Conservation (phyloP, 2,329 filamentous ascomycete species). For the Penicillium fuscoglaucum region DNA sequence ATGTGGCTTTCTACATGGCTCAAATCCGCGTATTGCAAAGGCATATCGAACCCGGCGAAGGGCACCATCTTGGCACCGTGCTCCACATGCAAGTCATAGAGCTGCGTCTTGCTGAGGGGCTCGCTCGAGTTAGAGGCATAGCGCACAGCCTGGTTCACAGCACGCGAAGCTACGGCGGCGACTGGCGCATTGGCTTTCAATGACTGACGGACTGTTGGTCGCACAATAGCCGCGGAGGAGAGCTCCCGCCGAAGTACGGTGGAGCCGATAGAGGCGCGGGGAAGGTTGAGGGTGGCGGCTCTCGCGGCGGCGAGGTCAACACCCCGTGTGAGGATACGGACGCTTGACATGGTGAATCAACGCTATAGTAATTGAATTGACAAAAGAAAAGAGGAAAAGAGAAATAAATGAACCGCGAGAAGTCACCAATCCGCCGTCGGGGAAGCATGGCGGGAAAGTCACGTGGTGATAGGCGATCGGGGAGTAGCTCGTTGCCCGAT, state of each 20-base stretch:
- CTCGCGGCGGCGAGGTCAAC: slow-evolving; percentile 32
- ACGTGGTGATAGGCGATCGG: slow-evolving; percentile 39
- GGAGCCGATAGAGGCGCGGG: slow-evolving; percentile 36
- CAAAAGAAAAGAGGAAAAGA: slow-evolving; percentile 13
- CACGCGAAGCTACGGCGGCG: slow-evolving; percentile 15
- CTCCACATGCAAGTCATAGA: slow-evolving; percentile 75
- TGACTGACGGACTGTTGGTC: slow-evolving; percentile 22
- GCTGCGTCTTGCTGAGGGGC: slow-evolving; percentile 57
- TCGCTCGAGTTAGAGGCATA: slow-evolving; percentile 36
- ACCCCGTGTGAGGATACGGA: slow-evolving; percentile 33
- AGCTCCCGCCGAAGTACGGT: slow-evolving; percentile 31
- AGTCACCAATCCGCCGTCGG: slow-evolving; percentile 19
- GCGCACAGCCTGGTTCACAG: slow-evolving; percentile 24
- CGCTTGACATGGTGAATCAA: slow-evolving; percentile 31
- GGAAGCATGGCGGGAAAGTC: slow-evolving; percentile 38
- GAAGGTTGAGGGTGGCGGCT: slow-evolving; percentile 26
- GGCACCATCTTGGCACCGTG: slow-evolving; percentile 91
- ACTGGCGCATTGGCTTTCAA: slow-evolving; percentile 14
- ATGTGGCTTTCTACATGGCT: slow-evolving; percentile 81
- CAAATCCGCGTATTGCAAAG: slow-evolving; percentile 78
- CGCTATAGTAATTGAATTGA: slow-evolving; percentile 20
- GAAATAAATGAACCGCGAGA: slow-evolving; percentile 15
- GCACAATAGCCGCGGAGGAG: slow-evolving; percentile 28
- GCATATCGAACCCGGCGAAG: slow-evolving; percentile 93
- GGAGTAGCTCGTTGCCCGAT: slow-evolving; percentile 21